Conservation (phyloP, 2,329 filamentous ascomycete species). For the Eurotiales sp. region DNA sequence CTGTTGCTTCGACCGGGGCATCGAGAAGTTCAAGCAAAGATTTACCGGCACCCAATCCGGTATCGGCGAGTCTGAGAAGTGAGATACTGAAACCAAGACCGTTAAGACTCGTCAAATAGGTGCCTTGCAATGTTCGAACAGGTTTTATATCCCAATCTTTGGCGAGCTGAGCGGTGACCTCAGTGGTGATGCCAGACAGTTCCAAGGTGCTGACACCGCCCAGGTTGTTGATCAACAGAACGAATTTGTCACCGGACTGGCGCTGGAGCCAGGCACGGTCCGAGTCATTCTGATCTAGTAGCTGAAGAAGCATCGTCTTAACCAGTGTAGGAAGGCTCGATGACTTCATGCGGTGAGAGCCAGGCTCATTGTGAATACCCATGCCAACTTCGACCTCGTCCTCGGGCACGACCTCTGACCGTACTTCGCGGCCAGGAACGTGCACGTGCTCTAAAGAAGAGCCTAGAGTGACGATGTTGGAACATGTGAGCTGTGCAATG, state of each 20-base stretch:
- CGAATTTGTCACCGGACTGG: constrained; percentile 56
- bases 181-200: constrained; percentile 63
- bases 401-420: constrained; percentile 44
- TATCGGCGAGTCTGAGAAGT: constrained; percentile 59
- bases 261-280: constrained; percentile 62
- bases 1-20: constrained; percentile 62
- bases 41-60: constrained; percentile 51
- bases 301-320: constrained; percentile 61
- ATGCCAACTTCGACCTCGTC: constrained; percentile 66
- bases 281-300: constrained; percentile 59
- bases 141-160: constrained; percentile 58
- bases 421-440: constrained; percentile 67
- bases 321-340: constrained; percentile 50
- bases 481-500: constrained; percentile 66
- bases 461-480: constrained; percentile 80
- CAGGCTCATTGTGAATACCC: constrained; percentile 68
- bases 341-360: constrained; percentile 47
- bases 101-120: constrained; percentile 70
- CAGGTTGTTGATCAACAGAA: constrained; percentile 66
- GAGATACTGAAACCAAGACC: constrained; percentile 69
- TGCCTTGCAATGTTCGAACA: constrained; percentile 59
- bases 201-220: constrained; percentile 66
- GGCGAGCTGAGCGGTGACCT: constrained; percentile 60
- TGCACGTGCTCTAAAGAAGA: constrained; percentile 89
- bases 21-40: constrained; percentile 64